Base-by-base conservation (phyloP, 2,329 filamentous ascomycete species). In the Colletotrichum sp. region DNA sequence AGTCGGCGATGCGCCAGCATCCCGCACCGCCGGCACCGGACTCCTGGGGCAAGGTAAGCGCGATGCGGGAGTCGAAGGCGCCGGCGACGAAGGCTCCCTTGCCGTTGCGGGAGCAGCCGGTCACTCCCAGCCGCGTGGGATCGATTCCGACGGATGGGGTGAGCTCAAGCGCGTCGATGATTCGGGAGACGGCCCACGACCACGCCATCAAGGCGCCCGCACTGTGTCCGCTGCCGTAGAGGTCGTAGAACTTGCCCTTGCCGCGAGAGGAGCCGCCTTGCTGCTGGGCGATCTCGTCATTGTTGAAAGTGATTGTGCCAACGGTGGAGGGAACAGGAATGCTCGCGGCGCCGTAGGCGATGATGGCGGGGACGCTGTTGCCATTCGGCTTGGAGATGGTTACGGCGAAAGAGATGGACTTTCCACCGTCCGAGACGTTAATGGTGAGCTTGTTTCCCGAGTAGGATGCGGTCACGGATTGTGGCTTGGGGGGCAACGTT, bases 51-150 rank as follows among this genome's bases (percentile, higher is more conserved):
- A 90, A 81, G 10, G 86, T 88, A 8, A 90, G 85, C 16, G 87
- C 87, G 73, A 90, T 85, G 52, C 88, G 86, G 28, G 83, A 80
- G 68, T 89, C 88, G 34, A 90, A 84, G 1, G 88, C 88, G 2
- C 87, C 87, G 4, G 88, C 87, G 6, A 89, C 85, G 22, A 90
- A 82, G 13, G 88, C 88, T 28, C 88, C 88, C 80, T 90, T 90
- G 60, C 88, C 88, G 78, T 89, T 88, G 28, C 88, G 85, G 28
- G 88, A 89, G 82, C 88, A 90, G 16, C 88, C 88, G 13, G 88
- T 89, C 5, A 90, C 87, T 44, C 86, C 88, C 16, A 86, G 78
- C 4, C 80, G 79, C 2, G 77, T 71, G 2, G 83, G 75, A 71
- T 86, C 81, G 76, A 89, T 88, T 48, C 78, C 79, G 13, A 81